A percentile compares a stretch with the other conserved stretches of the same genome.
Evolutionary conservation across 306 rosid species (phyloP).

Genomic region (Glycine latifolia): DNA sequence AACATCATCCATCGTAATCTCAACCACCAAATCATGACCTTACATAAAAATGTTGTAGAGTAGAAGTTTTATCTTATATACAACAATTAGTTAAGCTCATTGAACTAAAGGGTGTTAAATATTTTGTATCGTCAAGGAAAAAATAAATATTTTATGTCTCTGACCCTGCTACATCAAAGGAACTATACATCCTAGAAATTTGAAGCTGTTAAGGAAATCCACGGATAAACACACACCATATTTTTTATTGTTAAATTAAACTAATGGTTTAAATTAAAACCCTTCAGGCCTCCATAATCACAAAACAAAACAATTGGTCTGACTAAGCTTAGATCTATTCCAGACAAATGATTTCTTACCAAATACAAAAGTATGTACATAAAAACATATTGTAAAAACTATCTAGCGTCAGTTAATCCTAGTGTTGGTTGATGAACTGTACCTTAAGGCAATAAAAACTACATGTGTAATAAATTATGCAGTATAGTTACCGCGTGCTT

Average conservation of each 20-base stretch:
- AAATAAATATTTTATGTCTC: background rate
- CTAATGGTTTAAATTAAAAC: no score
- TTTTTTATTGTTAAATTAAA: background rate
- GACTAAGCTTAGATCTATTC: background rate
- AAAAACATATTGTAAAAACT: background rate
- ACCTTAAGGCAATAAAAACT: background rate
- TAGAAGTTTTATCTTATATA: no score
- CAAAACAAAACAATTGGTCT: background rate
- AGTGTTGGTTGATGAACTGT: background rate
- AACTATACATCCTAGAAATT: background rate
- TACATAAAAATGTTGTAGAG: no score
- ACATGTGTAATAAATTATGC: background rate
- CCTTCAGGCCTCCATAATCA: background rate
- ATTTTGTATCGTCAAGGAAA: background rate
- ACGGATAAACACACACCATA: background rate
- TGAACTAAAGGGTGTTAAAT: background rate
- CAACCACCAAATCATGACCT: no score
- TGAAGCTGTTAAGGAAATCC: background rate
- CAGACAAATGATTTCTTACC: background rate
- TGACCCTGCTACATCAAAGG: background rate
- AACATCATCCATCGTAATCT: no score
- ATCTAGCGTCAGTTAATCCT: background rate
- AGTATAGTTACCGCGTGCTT: background rate
- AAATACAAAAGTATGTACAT: background rate
- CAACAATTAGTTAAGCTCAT: background rate